Evolutionary conservation across 2,329 filamentous ascomycete species (phyloP).

Genomic region (Talaromyces sp.): DNA sequence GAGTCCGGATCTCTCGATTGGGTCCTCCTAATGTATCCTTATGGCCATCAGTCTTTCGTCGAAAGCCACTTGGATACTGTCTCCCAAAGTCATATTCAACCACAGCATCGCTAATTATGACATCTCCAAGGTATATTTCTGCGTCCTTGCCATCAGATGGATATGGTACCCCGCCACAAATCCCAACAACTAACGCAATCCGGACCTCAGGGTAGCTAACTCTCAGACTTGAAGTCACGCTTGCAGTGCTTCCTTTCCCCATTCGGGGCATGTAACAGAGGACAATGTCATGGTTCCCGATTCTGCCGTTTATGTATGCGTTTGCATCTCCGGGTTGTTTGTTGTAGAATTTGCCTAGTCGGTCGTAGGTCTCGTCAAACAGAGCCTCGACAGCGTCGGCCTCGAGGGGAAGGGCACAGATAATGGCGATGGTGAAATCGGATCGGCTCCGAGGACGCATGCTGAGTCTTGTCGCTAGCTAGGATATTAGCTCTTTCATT

Average conservation of each 20-base stretch:
- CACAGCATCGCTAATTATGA: constrained; percentile 3
- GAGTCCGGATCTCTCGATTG: not conserved
- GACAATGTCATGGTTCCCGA: not conserved
- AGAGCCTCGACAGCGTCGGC: constrained; percentile 4
- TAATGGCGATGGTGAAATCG: constrained; percentile 5
- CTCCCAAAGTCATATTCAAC: constrained; percentile 10
- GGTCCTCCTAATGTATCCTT: not conserved
- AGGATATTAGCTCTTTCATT: not conserved
- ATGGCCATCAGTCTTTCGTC: not conserved
- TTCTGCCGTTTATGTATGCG: not conserved
- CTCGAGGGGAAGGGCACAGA: constrained; percentile 4
- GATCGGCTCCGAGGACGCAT: not conserved
- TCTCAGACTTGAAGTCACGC: not conserved
- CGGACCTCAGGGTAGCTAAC: not conserved
- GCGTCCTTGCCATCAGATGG: not conserved
- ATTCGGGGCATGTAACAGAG: not conserved
- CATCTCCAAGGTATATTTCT: constrained; percentile 8
- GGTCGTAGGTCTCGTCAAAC: constrained; percentile 4
- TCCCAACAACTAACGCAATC: constrained; percentile 7
- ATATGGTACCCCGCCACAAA: constrained; percentile 1
- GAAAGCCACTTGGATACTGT: not conserved
- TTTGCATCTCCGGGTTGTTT: not conserved
- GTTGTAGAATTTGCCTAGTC: not conserved
- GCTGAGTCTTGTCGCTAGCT: not conserved
- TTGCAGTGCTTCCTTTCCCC: not conserved